phyloP scores from a whole-genome alignment of 169 alveolate species.

The Ophryocystis elektroscirrha region DNA sequence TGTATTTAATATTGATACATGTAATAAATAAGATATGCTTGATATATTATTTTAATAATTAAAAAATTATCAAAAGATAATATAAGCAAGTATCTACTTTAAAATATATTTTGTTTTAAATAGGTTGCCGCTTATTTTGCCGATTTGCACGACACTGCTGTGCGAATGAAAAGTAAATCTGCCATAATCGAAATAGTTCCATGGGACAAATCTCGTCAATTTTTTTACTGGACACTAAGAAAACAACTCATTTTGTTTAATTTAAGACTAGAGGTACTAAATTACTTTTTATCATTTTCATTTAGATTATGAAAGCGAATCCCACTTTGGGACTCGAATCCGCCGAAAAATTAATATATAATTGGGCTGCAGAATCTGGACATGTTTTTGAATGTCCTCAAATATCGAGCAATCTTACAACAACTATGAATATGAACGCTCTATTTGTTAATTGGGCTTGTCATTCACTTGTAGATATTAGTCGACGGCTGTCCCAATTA shows the following conservation, averaged over 20 bases:
- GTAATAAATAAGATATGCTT: too few relatives aligned
- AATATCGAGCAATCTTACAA: background rate
- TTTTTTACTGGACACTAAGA: constrained; percentile 35
- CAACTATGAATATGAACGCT: constrained; percentile 2
- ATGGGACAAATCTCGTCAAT: constrained; percentile 42
- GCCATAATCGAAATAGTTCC: constrained; percentile 36
- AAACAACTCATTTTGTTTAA: constrained; percentile 29
- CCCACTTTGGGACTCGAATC: constrained; percentile 2
- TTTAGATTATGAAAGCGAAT: background rate
- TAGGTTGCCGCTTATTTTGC: constrained; percentile 46
- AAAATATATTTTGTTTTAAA: background rate
- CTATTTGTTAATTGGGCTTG: constrained; percentile 15
- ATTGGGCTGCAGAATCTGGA: constrained; percentile 17
- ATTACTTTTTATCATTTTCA: too few relatives aligned
- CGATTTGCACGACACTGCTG: constrained; percentile 49
- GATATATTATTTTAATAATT: too few relatives aligned
- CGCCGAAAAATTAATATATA: constrained; percentile 3
- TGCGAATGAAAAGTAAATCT: constrained; percentile 49
- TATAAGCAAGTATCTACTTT: too few relatives aligned
- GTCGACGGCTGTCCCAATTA: background rate
- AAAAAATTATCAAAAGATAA: too few relatives aligned
- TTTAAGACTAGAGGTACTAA: constrained; percentile 21
- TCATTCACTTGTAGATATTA: background rate
- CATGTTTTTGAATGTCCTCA: background rate
- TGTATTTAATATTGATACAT: background rate